Evolutionary conservation across 1,139 yeast species (phyloP), one percentile per base, ranked within the genome.

Genomic region (Nakaseomyces kungkrabaensis): DNA sequence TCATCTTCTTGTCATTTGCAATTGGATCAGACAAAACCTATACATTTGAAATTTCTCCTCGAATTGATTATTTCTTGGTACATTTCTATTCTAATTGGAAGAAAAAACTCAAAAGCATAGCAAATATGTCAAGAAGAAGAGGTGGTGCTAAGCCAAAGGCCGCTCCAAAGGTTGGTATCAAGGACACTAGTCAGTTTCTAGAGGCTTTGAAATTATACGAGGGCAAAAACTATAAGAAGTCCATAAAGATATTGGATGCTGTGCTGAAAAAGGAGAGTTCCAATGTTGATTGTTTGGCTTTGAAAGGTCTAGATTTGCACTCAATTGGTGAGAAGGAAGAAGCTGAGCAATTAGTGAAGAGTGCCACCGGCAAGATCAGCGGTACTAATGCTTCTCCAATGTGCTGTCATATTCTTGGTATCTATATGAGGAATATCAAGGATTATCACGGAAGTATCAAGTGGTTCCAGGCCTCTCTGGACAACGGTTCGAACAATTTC

Each of bases 151-250:
- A 52, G 43, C 40, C 53, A 11, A 54, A 53, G 36, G 45, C 54
- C 10, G 46, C 48, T 17, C 44, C 50, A 3, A 50, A 51, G 43
- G 49, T 50, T 5, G 52, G 53, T 55, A 69, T 70, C 50, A 83
- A 82, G 63, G 89, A 83, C 56, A 86, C 82, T 54, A 72, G 75
- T 47, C 79, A 79, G 59, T 89, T 90, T 72, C 77, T 85, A 54
- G 87, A 85, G 58, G 96, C 96, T 1, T 74, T 92, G 63, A 81
- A 82, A 60, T 75, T 86, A 47, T 92, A 88, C 62, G 98, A 92
- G 63, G 66, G 74, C 46, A 88, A 86, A 66, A 92, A 88, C 67
- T 90, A 89, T 73, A 88, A 88, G 64, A 89, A 89, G 62, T 81
- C 96, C 0, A 70, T 89, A 60, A 86, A 86, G 66, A 65, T 81